Evolutionary conservation across 345 rosid species (phyloP), one percentile per base, ranked within the genome.

Genomic region (Syzygium aromaticum): DNA sequence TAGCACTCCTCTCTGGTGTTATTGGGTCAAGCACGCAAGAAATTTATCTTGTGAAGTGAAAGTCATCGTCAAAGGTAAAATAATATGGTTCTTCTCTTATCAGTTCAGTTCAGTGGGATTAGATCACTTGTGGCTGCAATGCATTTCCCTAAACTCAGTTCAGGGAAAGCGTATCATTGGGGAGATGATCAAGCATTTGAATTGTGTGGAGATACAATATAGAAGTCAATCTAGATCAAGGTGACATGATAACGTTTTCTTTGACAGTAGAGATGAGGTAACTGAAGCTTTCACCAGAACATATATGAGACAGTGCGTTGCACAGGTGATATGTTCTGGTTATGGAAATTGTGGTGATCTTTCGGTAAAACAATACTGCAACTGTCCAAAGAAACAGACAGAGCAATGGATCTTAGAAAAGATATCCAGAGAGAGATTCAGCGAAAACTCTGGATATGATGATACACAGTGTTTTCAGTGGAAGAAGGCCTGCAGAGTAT

Each of bases 301-400:
- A 19, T 33, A 5, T n/a, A n/a, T 13, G n/a, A n/a, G n/a, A 61
- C 3, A 10, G 49, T 10, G 49, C 0, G 27, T 0, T 22, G 1
- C 14, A 38, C 13, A 2, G 13, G 14, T 22, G 43, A 73, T 73
- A 17, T 16, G 80, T 73, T 23, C 49, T 9, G 14, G 49, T 19
- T 73, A 11, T 38, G 80, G 21, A 38, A 67, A 33, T 8, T 17
- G 25, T 1, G 8, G 46, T 33, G 40, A 67, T 17, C 73, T 61
- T 61, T 40, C 9, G 9, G 3, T 67, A 67, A 67, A 33, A 38
- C 80, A 33, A 1, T 38, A 19, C 49, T 38, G 27, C 14, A 73
- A 73, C 25, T 73, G 80, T 73, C 80, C 80, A 73, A 33, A 73
- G 13, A 67, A 2, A 67, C 80, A 9, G 80, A 73, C 80, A 73